A percentile compares a stretch with the other conserved stretches of the same genome.
phyloP scores from a whole-genome alignment of 1,284 basidiomycete species.

The Meripilus lineatus region DNA sequence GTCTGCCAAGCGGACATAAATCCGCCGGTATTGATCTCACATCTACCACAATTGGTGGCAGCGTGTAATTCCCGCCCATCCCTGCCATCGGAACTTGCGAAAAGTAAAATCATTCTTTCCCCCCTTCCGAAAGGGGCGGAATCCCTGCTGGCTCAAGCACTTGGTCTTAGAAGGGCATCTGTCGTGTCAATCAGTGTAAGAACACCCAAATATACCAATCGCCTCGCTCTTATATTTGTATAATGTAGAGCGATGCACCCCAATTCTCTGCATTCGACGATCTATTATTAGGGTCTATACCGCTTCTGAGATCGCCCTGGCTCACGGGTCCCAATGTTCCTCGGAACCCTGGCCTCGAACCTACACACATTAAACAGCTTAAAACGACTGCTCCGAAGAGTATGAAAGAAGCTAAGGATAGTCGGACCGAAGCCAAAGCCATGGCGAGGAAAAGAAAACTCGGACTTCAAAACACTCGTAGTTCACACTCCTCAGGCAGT shows the following conservation, averaged over 20 bases:
- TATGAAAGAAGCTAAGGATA: conserved; percentile 66
- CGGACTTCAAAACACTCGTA: too few species aligned
- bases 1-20: conserved; percentile 71
- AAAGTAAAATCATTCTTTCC: conserved; percentile 42
- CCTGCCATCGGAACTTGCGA: too few species aligned
- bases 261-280: conserved; percentile 32
- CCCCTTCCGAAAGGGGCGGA: conserved; percentile 73
- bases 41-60: conserved; percentile 70
- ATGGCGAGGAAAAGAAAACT: too few species aligned
- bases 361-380: conserved; percentile 85
- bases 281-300: conserved; percentile 43
- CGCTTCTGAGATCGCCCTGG: conserved; percentile 61
- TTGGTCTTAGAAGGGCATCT: conserved; percentile 69
- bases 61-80: conserved; percentile 70
- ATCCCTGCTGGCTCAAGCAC: conserved; percentile 48
- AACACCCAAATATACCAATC: too few species aligned
- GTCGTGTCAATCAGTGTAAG: conserved; percentile 61
- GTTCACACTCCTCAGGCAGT: too few species aligned
- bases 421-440: too few species aligned
- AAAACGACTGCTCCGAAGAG: conserved; percentile 78
- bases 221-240: neutral
- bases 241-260: conserved; percentile 33
- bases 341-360: too few species aligned
- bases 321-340: conserved; percentile 38
- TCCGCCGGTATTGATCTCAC: conserved; percentile 64